phyloP scores from a whole-genome alignment of 2,329 filamentous ascomycete genomes.

The Bipolaris gigantea region DNA sequence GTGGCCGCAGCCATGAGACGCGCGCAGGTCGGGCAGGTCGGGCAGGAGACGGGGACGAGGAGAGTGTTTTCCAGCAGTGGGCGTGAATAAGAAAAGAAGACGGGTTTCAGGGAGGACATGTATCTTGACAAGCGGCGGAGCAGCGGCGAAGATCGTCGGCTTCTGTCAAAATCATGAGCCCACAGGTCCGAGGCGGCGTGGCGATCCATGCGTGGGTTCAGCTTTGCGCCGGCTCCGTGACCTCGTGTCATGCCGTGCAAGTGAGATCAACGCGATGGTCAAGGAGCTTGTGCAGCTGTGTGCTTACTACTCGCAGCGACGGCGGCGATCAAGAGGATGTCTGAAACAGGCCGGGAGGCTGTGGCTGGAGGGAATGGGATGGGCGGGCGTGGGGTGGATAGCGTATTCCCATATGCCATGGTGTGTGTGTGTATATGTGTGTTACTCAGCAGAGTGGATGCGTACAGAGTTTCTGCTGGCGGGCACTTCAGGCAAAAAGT shows the following conservation, averaged over 20 bases:
- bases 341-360: neutral
- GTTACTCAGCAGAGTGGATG: neutral
- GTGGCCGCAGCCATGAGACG: slow-evolving; percentile 18
- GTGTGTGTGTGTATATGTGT: neutral
- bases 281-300: neutral
- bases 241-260: slow-evolving; percentile 11
- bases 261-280: slow-evolving; percentile 1
- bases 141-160: slow-evolving; percentile 24
- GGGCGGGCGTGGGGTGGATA: neutral
- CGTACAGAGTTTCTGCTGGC: too few species aligned
- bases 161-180: slow-evolving; percentile 20
- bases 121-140: slow-evolving; percentile 9
- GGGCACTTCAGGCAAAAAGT: too few species aligned
- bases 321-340: neutral
- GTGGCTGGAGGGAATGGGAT: neutral
- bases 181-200: slow-evolving; percentile 21
- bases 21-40: slow-evolving; percentile 11
- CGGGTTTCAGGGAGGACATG: slow-evolving; percentile 10
- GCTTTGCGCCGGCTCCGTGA: slow-evolving; percentile 8
- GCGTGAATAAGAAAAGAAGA: slow-evolving; percentile 11
- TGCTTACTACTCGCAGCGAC: neutral
- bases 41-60: slow-evolving; percentile 5
- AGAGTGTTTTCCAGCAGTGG: slow-evolving; percentile 2
- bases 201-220: slow-evolving; percentile 28
- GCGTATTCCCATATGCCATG: too few species aligned